Percentiles rank a stretch among this genome's conserved stretches.
Conservation (phyloP, 352 stramenopile genomes). For the Globisporangium carolinianum region DNA sequence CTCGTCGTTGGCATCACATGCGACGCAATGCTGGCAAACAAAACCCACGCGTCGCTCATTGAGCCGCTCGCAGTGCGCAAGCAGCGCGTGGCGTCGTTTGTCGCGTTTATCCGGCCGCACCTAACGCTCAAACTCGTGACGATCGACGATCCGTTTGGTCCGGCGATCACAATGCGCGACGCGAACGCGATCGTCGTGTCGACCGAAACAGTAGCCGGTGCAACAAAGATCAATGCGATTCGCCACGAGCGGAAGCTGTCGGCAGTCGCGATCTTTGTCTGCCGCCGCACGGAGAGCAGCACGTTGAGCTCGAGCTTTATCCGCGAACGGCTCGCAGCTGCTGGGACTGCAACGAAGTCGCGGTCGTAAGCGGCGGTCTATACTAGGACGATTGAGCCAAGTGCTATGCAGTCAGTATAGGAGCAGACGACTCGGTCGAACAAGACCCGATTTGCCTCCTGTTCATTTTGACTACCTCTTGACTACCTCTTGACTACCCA, state of each 20-base stretch:
- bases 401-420: too few species aligned
- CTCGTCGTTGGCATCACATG: conserved; percentile 79
- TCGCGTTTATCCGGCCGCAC: conserved; percentile 56
- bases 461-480: too few species aligned
- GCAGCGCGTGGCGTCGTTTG: conserved; percentile 45
- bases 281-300: conserved; percentile 70
- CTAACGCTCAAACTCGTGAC: conserved; percentile 62
- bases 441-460: too few species aligned
- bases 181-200: conserved; percentile 78
- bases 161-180: conserved; percentile 66
- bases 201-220: conserved; percentile 71
- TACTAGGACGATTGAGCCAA: too few species aligned
- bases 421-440: too few species aligned
- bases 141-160: conserved; percentile 83
- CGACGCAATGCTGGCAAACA: conserved; percentile 72
- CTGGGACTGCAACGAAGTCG: not conserved
- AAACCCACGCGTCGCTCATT: conserved; percentile 67
- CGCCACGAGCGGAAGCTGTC: conserved; percentile 44
- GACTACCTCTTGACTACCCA: not conserved
- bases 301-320: conserved; percentile 84
- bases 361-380: too few species aligned
- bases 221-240: conserved; percentile 83
- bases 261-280: conserved; percentile 69
- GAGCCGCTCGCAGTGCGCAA: conserved; percentile 54
- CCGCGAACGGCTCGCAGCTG: conserved; percentile 49